Percentiles rank a stretch among this genome's conserved stretches.
Conservation (phyloP, 306 rosid species). For the Benincasa hispida region DNA sequence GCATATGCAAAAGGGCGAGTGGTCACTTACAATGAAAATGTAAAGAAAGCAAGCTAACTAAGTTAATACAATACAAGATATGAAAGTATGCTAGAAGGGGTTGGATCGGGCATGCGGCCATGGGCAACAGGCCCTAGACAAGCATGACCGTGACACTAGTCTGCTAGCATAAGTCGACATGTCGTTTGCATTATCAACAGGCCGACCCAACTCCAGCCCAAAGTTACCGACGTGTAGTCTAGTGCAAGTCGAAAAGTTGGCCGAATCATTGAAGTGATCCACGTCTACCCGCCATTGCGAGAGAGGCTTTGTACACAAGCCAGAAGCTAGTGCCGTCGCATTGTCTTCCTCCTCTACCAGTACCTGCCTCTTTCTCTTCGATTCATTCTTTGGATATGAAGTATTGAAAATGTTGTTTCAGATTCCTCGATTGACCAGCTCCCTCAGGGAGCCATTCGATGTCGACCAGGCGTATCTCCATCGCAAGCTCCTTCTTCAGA, state of each 20-base stretch:
- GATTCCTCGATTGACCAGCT: constrained; percentile 37
- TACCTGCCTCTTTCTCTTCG: background rate
- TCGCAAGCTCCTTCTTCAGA: constrained; percentile 39
- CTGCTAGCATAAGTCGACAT: background rate
- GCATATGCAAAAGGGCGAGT: too few species aligned
- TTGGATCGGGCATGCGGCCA: too few species aligned
- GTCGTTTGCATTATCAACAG: background rate
- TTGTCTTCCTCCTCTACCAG: background rate
- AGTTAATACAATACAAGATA: too few species aligned
- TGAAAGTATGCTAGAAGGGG: too few species aligned
- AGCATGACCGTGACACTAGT: too few species aligned
- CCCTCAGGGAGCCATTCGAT: constrained; percentile 38
- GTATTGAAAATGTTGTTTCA: constrained; percentile 29
- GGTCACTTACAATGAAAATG: too few species aligned
- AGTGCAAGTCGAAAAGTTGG: background rate
- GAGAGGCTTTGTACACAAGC: background rate
- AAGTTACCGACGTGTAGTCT: background rate
- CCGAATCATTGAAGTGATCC: background rate
- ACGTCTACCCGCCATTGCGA: constrained; percentile 11
- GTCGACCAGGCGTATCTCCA: constrained; percentile 41
- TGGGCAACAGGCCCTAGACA: too few species aligned
- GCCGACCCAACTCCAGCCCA: background rate
- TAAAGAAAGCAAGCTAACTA: too few species aligned
- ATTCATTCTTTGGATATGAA: background rate
- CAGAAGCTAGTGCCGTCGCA: background rate